These are phyloP conservation scores for Lachnellula arida DNA, from an alignment of 2,329 filamentous ascomycete species.

Conservation along the genomic window DNA sequence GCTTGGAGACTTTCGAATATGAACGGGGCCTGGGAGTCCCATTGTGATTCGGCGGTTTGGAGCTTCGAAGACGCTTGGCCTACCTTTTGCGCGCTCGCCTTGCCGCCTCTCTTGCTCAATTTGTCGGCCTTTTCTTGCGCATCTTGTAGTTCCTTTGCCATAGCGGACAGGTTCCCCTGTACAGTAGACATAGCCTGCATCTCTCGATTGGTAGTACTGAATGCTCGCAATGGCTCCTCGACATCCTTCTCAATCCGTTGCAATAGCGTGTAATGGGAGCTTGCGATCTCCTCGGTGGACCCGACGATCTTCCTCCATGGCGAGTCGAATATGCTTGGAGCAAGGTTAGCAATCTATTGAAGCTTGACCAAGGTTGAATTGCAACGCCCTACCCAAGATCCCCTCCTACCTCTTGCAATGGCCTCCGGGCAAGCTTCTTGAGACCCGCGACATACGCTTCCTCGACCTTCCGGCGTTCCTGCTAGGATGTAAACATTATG, in stretches of 20 bases:
- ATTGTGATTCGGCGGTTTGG: slow-evolving; percentile 75
- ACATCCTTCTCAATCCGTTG: slow-evolving; percentile 83
- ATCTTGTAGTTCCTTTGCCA: slow-evolving; percentile 81
- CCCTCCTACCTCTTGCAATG: slow-evolving; percentile 67
- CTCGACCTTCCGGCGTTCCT: slow-evolving; percentile 92
- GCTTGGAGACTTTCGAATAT: slow-evolving; percentile 91
- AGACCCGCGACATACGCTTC: slow-evolving; percentile 82
- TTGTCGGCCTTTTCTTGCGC: slow-evolving; percentile 85
- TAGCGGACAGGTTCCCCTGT: slow-evolving; percentile 69
- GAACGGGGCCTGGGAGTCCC: slow-evolving; percentile 92
- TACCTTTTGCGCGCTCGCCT: slow-evolving; percentile 71
- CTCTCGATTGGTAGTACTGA: slow-evolving; percentile 65
- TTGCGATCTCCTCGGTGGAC: slow-evolving; percentile 74
- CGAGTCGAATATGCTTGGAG: slow-evolving; percentile 72
- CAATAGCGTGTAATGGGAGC: slow-evolving; percentile 77
- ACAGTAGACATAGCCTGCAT: slow-evolving; percentile 77
- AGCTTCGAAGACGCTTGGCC: slow-evolving; percentile 68
- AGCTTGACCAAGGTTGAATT: not conserved
- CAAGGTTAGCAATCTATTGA: slow-evolving; percentile 19
- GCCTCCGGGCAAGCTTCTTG: slow-evolving; percentile 72
- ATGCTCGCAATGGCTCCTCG: slow-evolving; percentile 75
- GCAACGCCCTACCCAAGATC: slow-evolving; percentile 72
- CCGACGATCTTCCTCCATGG: slow-evolving; percentile 87
- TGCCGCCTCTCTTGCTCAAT: slow-evolving; percentile 71
- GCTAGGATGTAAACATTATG: slow-evolving; percentile 23